Evolutionary conservation across 306 rosid species (phyloP), one percentile per base, ranked within the genome.

Genomic region (Corylus avellana): DNA sequence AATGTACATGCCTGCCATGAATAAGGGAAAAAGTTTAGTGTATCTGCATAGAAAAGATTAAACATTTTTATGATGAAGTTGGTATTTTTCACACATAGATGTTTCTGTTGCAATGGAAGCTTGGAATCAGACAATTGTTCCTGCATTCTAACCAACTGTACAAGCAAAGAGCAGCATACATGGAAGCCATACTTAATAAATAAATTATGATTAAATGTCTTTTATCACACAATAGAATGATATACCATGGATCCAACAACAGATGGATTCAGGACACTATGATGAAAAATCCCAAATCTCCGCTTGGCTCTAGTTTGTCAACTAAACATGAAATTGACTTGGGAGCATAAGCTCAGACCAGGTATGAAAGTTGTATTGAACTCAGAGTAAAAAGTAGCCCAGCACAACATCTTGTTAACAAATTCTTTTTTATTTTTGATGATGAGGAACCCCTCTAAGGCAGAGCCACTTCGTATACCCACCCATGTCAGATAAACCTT

Each of bases 341-440:
- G 39, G 9, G 39, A 67, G 72, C 49, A 67, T 67, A 67, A 67
- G 27, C 72, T 67, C 72, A 67, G 12, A 67, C 49, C 44, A 18
- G 71, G 71, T 18, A 35, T 66, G 47, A 14, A 66, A 7, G 71
- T 35, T 35, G 27, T 8, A 10, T 66, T 66, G 71, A 66, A n/a
- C 25, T 37, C 47, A 13, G n/a, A 66, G n/a, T 25, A 66, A 66
- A 37, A 44, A 37, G 71, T 66, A 16, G 49, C 13, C 12, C 37
- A 66, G 49, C 49, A 39, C 13, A 64, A 37, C n/a, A 14, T 64
- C 17, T 67, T 42, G 4, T 67, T 67, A 32, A 32, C 35, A 32
- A 32, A 32, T 32, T 32, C 35, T 32, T 32, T 32, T 32, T 32
- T 32, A 32, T 32, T 32, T 2, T 32, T 32, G 35, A 32, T 32